Percentiles rank a stretch among this genome's conserved stretches.
phyloP scores from a whole-genome alignment of 1,139 yeast species.

The Wickerhamomyces sp. region DNA sequence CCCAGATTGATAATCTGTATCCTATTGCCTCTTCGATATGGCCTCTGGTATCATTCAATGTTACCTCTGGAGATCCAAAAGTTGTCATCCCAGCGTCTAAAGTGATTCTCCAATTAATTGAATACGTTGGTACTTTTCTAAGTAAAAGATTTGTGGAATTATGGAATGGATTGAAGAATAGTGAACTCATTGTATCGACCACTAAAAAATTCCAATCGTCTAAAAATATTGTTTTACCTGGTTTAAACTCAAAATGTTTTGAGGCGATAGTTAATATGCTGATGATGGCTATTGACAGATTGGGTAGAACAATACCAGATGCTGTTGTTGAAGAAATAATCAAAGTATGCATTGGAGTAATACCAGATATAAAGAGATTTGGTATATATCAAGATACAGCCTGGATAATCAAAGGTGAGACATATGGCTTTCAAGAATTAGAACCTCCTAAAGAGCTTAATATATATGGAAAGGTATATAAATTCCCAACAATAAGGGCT shows the following conservation, averaged over 20 bases:
- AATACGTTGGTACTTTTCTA: constrained; percentile 47
- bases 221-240: constrained; percentile 26
- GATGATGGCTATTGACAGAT: constrained; percentile 21
- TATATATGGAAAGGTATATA: neutral
- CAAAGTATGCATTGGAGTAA: constrained; percentile 15
- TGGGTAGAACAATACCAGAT: constrained; percentile 30
- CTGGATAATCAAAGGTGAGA: constrained; percentile 18
- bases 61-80: constrained; percentile 35
- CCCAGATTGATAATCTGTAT: constrained; percentile 52
- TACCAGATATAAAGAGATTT: constrained; percentile 12
- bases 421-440: constrained; percentile 2
- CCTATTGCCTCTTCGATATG: constrained; percentile 71
- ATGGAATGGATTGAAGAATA: constrained; percentile 32
- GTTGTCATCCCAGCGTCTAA: constrained; percentile 32
- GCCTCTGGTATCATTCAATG: constrained; percentile 47
- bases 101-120: constrained; percentile 35
- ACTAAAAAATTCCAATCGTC: constrained; percentile 8
- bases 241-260: constrained; percentile 27
- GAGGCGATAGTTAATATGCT: constrained; percentile 25
- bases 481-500: too few relatives aligned
- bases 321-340: constrained; percentile 18
- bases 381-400: constrained; percentile 21
- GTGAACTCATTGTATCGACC: constrained; percentile 18
- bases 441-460: neutral
- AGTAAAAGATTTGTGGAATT: constrained; percentile 41